Base-by-base conservation (phyloP, 2,329 filamentous ascomycete species). In the Apiospora hydei region DNA sequence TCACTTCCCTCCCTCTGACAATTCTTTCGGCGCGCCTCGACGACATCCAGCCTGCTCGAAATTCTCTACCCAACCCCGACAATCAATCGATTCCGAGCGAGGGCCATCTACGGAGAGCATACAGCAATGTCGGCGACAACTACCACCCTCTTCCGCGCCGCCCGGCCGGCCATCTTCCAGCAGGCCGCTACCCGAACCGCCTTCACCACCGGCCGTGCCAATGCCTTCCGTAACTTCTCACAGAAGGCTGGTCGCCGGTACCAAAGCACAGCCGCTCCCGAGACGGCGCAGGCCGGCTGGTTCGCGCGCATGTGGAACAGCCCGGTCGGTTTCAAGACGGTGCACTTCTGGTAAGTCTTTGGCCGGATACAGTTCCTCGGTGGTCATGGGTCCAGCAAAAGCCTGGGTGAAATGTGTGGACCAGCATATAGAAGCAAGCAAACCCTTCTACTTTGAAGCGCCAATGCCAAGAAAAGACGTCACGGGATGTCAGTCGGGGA, bases 291-390 rank as follows among this genome's bases (percentile, higher is more conserved):
- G 72, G 78, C 82, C 74, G 85, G 85, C 80, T 91, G 88, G 87
- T 91, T 96, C 83, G 91, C 92, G 87, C 91, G 91, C 84, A 90
- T 97, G 88, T 95, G 92, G 92, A 90, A 94, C 83, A 94, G 92
- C 83, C 93, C 93, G 74, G 84, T 95, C 75, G 94, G 94, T 69
- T 78, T 95, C 78, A 95, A 95, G 92, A 99, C 96, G 74, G 96
- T 99, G 79, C 96, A 99, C 85, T 99, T 99, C 86, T 99, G 96
- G 96, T 96, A 86, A 76, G 88, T 80, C n/a, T 73, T 68, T 30
- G 44, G 64, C 41, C 49, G 43, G 53, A 34, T 10, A 61, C 30
- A 53, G 26, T 21, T 24, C 21, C 8, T 8, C 38, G 38, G 46
- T 24, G 66, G 47, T 10, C 24, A 68, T 26, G 41, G 43, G 16